Conservation (phyloP, 768 basidiomycete species). For the Podaxis carcinomalis region DNA sequence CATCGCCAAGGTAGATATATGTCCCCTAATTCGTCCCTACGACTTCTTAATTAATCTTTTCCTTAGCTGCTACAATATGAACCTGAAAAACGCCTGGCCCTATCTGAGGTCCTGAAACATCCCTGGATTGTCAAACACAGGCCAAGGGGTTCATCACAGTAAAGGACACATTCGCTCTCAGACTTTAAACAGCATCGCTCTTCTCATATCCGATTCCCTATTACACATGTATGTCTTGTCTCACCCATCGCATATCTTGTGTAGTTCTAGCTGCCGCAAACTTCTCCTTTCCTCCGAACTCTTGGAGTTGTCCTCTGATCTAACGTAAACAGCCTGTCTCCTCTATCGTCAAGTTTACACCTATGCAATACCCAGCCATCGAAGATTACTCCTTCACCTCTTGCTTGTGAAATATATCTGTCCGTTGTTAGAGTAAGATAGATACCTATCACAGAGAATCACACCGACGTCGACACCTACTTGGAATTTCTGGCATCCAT, state of each 20-base stretch:
- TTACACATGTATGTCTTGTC: not conserved
- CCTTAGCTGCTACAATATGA: constrained; percentile 81
- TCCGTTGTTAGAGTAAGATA: not conserved
- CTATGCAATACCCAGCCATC: not conserved
- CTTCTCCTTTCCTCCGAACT: not conserved
- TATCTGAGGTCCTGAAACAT: constrained; percentile 71
- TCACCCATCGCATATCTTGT: not conserved
- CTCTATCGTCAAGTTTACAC: not conserved
- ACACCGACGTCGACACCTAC: constrained; percentile 5
- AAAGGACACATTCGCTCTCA: not conserved
- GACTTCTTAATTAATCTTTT: constrained; percentile 23
- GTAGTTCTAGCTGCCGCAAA: not conserved
- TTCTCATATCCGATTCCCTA: too few relatives aligned
- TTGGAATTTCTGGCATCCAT: constrained; percentile 17
- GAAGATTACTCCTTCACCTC: constrained; percentile 14
- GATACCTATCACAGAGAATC: not conserved
- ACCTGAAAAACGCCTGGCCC: constrained; percentile 70
- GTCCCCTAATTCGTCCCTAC: constrained; percentile 8
- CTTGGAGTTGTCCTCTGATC: too few relatives aligned
- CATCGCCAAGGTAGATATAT: constrained; percentile 48
- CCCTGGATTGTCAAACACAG: constrained; percentile 82
- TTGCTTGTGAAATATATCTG: constrained; percentile 16
- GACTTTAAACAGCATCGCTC: not conserved
- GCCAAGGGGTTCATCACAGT: constrained; percentile 31
- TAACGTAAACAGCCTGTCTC: too few relatives aligned